Evolutionary conservation across 2,329 filamentous ascomycete genomes (phyloP), one percentile per base, ranked within the genome.

Genomic region (Calcarisporium arbuscula): DNA sequence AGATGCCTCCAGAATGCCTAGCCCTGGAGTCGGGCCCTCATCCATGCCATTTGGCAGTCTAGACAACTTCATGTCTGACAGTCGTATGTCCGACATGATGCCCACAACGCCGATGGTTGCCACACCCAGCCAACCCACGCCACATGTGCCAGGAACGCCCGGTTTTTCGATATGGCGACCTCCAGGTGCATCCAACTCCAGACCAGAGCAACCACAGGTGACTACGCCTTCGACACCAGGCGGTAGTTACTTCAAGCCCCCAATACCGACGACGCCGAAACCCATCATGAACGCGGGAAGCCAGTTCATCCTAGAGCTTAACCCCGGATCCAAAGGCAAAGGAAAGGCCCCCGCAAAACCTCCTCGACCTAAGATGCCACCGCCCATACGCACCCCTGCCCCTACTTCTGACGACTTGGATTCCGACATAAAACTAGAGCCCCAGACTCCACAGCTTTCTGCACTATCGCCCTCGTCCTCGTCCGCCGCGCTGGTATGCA

Each of bases 221-320:
- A 43, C 38, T 36, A 45, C 38, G 34, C 36, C 47, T 28, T 39
- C 40, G 21, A 47, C 41, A 19, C 41, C 43, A n/a, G 43, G 38
- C 19, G 48, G 52, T 12, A n/a, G n/a, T n/a, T 61, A 57, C 39
- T 58, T 54, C 33, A 60, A 58, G 32, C 62, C 62, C 6, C 60
- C 62, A 2, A 48, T 62, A 8, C 60, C 61, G 19, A 56, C 60
- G 20, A 60, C 56, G 21, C 56, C 59, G 8, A 66, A 65, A 40
- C 56, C 61, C 9, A 48, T 55, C 19, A 48, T 61, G 35, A 54
- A 51, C 30, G 41, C 44, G 17, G 50, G 50, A 11, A 60, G 49
- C 32, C 60, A 62, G 36, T 53, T 62, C 30, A 56, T 61, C 18
- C 40, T 62, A 34, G 59, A 62, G 35, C 50, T 60, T 35, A 58